Conservation (phyloP, 2,329 filamentous ascomycete genomes). For the Hypoxylon sp. region DNA sequence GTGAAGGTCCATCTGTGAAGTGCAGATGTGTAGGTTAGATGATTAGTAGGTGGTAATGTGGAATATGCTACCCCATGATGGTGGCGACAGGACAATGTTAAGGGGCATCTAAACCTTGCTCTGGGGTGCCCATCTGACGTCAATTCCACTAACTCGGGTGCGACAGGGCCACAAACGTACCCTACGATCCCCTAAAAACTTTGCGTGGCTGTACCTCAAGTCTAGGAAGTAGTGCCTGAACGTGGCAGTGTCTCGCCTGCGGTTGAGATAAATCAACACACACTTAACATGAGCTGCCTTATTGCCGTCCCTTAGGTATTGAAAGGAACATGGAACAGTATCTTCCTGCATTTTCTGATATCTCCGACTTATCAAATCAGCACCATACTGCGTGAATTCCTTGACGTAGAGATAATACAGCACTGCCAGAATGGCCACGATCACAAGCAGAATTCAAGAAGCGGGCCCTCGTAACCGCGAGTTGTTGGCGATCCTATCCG, state of each 20-base stretch:
- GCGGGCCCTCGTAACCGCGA: slow-evolving; percentile 56
- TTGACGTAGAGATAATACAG: background rate
- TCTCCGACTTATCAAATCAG: background rate
- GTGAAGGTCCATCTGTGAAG: background rate
- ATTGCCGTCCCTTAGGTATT: too few relatives aligned
- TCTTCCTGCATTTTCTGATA: background rate
- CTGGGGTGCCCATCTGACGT: background rate
- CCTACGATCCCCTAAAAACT: background rate
- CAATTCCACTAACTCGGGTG: background rate
- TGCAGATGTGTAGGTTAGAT: background rate
- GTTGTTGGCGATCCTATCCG: slow-evolving; percentile 59
- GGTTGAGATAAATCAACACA: background rate
- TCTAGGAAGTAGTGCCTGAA: background rate
- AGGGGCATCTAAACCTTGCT: background rate
- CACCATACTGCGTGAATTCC: background rate
- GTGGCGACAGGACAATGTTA: background rate
- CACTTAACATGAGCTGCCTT: background rate
- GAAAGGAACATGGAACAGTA: background rate
- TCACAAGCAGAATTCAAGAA: slow-evolving; percentile 54
- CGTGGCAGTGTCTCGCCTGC: background rate
- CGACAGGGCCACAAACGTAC: background rate
- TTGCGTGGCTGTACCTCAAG: background rate
- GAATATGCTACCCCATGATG: background rate
- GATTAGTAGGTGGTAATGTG: too few relatives aligned
- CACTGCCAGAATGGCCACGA: slow-evolving; percentile 38